A percentile compares a stretch with the other conserved stretches of the same genome.
Evolutionary conservation across 1,284 basidiomycete genomes (phyloP).

Genomic region (Fistulinella cinereoalba): DNA sequence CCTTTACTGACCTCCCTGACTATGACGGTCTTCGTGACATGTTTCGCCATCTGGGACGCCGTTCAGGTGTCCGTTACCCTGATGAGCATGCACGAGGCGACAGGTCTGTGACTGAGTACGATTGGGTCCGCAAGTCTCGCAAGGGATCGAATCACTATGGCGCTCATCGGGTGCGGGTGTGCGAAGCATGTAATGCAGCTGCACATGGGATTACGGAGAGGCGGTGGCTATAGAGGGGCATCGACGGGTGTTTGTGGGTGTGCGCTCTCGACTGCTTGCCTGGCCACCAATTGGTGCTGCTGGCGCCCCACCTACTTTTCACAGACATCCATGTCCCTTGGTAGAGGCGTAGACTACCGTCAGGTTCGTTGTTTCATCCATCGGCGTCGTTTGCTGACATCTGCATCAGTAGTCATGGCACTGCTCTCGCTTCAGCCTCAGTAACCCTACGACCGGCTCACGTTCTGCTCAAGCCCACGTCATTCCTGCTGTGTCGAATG

Average conservation of each 20-base stretch:
- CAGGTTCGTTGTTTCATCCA: not conserved
- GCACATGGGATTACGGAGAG: constrained; percentile 25
- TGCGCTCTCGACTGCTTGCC: not conserved
- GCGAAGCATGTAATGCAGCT: constrained; percentile 33
- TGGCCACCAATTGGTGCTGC: not conserved
- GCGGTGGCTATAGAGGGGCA: constrained; percentile 23
- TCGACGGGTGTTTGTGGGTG: constrained; percentile 5
- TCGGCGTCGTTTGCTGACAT: not conserved
- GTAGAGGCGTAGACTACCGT: constrained; percentile 7
- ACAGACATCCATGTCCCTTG: constrained; percentile 1
- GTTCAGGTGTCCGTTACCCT: constrained; percentile 50
- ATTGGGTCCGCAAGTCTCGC: constrained; percentile 27
- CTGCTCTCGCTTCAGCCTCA: not conserved
- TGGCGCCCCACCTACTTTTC: constrained; percentile 1
- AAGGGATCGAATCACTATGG: constrained; percentile 10
- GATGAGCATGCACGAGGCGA: constrained; percentile 52
- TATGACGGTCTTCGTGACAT: constrained; percentile 83
- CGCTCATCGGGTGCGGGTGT: constrained; percentile 31
- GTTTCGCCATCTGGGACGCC: constrained; percentile 63
- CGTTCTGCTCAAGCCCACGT: not conserved
- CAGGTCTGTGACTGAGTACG: constrained; percentile 21
- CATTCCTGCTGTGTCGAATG: constrained; percentile 1
- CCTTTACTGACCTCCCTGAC: constrained; percentile 89
- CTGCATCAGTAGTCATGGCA: not conserved
- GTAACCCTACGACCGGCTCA: not conserved